These are phyloP conservation scores for Pseudogymnoascus sp. DNA, from an alignment of 2,329 filamentous ascomycete species.

Conservation along the genomic window DNA sequence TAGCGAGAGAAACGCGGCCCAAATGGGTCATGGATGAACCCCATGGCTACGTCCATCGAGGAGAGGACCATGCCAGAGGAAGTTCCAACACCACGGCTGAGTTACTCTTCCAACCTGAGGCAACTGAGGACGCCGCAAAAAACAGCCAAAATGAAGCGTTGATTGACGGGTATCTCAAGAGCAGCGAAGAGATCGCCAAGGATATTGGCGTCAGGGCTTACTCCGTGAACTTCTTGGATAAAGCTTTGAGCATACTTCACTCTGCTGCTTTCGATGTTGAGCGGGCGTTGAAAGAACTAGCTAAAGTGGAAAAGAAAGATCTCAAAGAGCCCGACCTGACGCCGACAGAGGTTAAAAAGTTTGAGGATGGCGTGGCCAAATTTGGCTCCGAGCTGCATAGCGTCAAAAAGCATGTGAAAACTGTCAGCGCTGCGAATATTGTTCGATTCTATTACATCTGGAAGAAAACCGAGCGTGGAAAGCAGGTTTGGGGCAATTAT, in stretches of 20 bases:
- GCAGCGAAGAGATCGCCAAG: slow-evolving; percentile 51
- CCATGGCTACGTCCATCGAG: slow-evolving; percentile 72
- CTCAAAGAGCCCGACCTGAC: slow-evolving; percentile 80
- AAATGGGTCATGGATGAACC: slow-evolving; percentile 94
- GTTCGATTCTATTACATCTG: slow-evolving; percentile 95
- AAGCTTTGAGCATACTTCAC: slow-evolving; percentile 67
- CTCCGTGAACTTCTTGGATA: slow-evolving; percentile 81
- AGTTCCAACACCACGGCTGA: slow-evolving; percentile 69
- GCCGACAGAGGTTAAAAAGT: slow-evolving; percentile 73
- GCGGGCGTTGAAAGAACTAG: slow-evolving; percentile 60
- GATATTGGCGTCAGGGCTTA: slow-evolving; percentile 62
- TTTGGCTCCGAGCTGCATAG: slow-evolving; percentile 83
- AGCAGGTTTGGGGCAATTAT: slow-evolving; percentile 83
- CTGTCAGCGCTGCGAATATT: slow-evolving; percentile 67
- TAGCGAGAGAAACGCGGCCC: slow-evolving; percentile 69
- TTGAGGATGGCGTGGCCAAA: slow-evolving; percentile 83
- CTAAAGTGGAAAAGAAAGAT: slow-evolving; percentile 57
- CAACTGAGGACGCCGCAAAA: slow-evolving; percentile 31
- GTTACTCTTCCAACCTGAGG: slow-evolving; percentile 70
- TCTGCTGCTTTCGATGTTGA: slow-evolving; percentile 63
- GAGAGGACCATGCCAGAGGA: slow-evolving; percentile 63
- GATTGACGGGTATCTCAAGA: slow-evolving; percentile 66
- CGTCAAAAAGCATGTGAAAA: slow-evolving; percentile 79
- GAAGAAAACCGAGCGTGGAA: slow-evolving; percentile 87
- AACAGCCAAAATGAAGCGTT: slow-evolving; percentile 38